Conservation (phyloP, 2,329 filamentous ascomycete species). For the Colletotrichum nymphaeae region DNA sequence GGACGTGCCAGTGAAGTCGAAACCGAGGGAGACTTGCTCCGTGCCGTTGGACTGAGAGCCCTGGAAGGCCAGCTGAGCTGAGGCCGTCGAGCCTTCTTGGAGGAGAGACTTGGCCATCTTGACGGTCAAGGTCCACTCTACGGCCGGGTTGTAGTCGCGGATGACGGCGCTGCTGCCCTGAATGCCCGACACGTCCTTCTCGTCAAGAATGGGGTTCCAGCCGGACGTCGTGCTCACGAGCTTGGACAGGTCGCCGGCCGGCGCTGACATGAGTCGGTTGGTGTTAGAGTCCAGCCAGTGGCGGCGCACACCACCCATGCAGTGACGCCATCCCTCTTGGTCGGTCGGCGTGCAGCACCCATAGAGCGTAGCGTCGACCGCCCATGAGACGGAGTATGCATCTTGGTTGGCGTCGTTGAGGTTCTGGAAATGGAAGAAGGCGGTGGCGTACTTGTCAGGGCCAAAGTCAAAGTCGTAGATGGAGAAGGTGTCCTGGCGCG, state of each 20-base stretch:
- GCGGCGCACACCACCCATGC: conserved; percentile 33
- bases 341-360: conserved; percentile 44
- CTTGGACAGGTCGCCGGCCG: conserved; percentile 30
- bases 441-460: conserved; percentile 50
- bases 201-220: conserved; percentile 35
- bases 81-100: conserved; percentile 22
- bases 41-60: conserved; percentile 36
- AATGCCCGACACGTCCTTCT: conserved; percentile 23
- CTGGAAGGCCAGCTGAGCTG: conserved; percentile 44
- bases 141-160: conserved; percentile 34
- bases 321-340: conserved; percentile 45
- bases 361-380: conserved; percentile 49
- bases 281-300: conserved; percentile 36
- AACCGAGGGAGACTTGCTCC: conserved; percentile 36
- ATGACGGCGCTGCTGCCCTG: conserved; percentile 29
- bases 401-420: conserved; percentile 28
- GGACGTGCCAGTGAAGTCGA: conserved; percentile 40
- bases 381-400: conserved; percentile 49
- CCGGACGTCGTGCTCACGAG: conserved; percentile 28
- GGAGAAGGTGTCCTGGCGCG: conserved; percentile 28
- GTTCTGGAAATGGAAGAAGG: conserved; percentile 43
- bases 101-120: conserved; percentile 32
- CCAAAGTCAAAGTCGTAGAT: conserved; percentile 47
- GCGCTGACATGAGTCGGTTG: conserved; percentile 29
- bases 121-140: conserved; percentile 36